Evolutionary conservation across 176 grass and related monocot genomes (phyloP).

Genomic region (Eleusine coracana): DNA sequence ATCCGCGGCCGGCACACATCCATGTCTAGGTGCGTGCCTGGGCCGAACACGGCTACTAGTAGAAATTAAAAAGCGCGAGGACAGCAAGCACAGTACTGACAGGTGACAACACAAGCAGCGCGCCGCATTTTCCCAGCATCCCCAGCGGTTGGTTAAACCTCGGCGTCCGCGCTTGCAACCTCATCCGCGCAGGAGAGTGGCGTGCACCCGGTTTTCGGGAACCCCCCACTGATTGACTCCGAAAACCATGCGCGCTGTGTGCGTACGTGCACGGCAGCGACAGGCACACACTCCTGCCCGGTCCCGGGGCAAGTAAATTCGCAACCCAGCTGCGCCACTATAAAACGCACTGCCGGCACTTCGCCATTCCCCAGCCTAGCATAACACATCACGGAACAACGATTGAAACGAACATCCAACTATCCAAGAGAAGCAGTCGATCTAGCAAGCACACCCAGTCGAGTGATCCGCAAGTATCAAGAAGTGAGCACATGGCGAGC

Average conservation of each 20-base stretch:
- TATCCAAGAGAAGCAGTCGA: neutral
- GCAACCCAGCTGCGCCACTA: neutral
- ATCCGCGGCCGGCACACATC: neutral
- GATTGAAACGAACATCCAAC: no score
- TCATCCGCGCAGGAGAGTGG: neutral
- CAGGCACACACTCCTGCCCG: neutral
- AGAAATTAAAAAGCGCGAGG: neutral
- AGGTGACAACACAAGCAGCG: neutral
- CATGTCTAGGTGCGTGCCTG: neutral
- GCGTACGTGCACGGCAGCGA: slow-evolving; percentile 14
- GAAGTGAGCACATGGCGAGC: slow-evolving; percentile 31
- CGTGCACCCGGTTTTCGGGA: slow-evolving; percentile 48
- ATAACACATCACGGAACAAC: neutral
- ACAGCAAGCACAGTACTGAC: slow-evolving; percentile 11
- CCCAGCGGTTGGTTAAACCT: neutral
- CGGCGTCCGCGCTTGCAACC: neutral
- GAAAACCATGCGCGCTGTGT: slow-evolving; percentile 38
- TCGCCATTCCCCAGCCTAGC: no score
- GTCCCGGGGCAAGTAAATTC: neutral
- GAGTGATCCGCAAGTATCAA: neutral
- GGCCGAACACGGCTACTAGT: neutral
- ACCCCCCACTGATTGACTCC: slow-evolving; percentile 31
- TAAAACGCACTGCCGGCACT: neutral
- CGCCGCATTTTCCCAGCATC: slow-evolving; percentile 18
- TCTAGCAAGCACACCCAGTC: neutral